Percentiles rank a stretch among this genome's conserved stretches.
phyloP scores from a whole-genome alignment of 805 yeast species.

The Hanseniaspora lachancei region DNA sequence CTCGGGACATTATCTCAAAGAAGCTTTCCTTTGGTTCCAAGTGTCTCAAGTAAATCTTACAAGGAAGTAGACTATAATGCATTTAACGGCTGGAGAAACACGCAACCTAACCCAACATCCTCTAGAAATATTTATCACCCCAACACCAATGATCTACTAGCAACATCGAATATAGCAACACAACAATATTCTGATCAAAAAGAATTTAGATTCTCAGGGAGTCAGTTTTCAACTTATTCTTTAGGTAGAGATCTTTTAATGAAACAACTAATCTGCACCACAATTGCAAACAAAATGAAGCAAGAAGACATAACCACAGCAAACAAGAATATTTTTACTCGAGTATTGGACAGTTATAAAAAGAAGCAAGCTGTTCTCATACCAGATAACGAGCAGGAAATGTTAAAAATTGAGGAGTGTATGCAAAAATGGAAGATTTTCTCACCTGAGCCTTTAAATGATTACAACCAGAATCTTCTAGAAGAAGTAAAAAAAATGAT shows the following conservation, averaged over 20 bases:
- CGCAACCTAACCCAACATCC: neutral
- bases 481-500: neutral
- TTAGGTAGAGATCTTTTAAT: conserved; percentile 8
- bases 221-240: neutral
- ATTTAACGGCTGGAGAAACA: conserved; percentile 5
- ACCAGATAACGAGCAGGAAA: conserved; percentile 16
- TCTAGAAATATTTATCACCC: neutral
- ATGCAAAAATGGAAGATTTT: conserved; percentile 2
- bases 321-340: conserved; percentile 12
- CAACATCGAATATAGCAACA: neutral
- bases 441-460: conserved; percentile 2
- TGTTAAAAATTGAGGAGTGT: neutral
- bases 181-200: neutral
- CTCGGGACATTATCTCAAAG: conserved; percentile 5
- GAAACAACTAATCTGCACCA: neutral
- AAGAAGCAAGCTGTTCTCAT: conserved; percentile 12
- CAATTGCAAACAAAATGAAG: neutral
- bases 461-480: neutral
- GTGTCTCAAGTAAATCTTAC: conserved; percentile 4
- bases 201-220: neutral
- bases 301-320: neutral
- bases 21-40: conserved; percentile 10
- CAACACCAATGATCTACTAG: neutral
- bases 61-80: conserved; percentile 9
- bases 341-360: conserved; percentile 13